phyloP scores from a whole-genome alignment of 441 rosid species.

The Erodium texanum region DNA sequence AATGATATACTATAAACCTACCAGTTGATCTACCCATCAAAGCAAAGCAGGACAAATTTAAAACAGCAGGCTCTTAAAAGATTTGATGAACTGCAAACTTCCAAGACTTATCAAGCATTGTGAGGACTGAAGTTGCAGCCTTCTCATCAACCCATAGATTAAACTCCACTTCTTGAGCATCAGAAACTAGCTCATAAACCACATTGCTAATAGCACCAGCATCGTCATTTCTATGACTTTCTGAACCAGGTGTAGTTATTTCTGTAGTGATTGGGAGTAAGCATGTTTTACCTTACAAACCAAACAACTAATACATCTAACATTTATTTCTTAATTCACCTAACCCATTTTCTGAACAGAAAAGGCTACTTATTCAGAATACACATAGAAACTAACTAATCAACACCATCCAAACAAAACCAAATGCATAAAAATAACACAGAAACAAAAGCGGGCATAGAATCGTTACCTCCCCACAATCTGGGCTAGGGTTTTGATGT shows the following conservation, averaged over 20 bases:
- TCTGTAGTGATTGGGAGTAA: background rate
- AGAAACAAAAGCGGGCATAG: background rate
- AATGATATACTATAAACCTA: background rate
- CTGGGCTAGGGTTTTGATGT: constrained; percentile 57
- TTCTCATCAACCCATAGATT: background rate
- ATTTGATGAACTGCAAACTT: background rate
- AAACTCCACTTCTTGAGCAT: background rate
- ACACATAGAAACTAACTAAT: background rate
- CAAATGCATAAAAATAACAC: background rate
- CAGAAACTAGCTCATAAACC: no score
- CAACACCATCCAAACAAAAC: background rate
- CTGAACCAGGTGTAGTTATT: background rate
- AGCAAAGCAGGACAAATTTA: background rate
- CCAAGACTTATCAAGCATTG: background rate
- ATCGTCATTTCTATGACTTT: background rate
- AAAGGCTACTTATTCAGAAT: background rate
- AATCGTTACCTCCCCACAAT: constrained; percentile 54
- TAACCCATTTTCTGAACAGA: background rate
- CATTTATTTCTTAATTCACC: background rate
- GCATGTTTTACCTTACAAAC: background rate
- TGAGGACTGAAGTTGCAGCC: background rate
- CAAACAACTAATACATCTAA: background rate
- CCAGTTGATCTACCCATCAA: background rate
- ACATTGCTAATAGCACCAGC: background rate
- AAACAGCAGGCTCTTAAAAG: background rate